These are phyloP conservation scores for Tricholoma terreum DNA, from an alignment of 768 basidiomycete species.

Conservation along the genomic window DNA sequence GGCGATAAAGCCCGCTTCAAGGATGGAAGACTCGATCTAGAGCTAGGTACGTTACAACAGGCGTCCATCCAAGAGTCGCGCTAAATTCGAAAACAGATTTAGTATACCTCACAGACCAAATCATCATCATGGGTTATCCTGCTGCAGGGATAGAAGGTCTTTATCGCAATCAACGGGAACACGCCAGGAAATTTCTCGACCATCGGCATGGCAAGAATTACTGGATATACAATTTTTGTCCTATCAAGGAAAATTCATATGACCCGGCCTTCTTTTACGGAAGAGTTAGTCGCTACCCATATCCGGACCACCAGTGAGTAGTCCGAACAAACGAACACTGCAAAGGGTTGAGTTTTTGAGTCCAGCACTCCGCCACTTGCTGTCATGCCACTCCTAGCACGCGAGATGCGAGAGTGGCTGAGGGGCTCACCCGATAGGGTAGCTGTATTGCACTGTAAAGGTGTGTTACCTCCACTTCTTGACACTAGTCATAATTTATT, in stretches of 20 bases:
- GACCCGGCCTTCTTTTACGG: slow-evolving; percentile 63
- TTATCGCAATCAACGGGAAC: slow-evolving; percentile 76
- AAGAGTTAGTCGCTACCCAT: slow-evolving; percentile 80
- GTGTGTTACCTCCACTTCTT: slow-evolving; percentile 27
- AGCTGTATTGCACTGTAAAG: slow-evolving; percentile 87
- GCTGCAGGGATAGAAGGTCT: slow-evolving; percentile 73
- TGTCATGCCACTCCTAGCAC: slow-evolving; percentile 65
- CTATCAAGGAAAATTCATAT: slow-evolving; percentile 78
- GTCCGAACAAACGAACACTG: background rate
- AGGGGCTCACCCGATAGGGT: slow-evolving; percentile 61
- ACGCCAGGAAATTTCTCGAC: slow-evolving; percentile 74
- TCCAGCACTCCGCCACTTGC: slow-evolving; percentile 73
- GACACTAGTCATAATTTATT: background rate
- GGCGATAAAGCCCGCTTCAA: slow-evolving; percentile 76
- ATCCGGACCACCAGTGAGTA: slow-evolving; percentile 86
- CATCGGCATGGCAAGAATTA: slow-evolving; percentile 71
- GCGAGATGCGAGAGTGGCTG: slow-evolving; percentile 76
- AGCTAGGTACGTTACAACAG: slow-evolving; percentile 55
- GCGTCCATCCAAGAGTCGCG: background rate
- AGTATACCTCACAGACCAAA: slow-evolving; percentile 67
- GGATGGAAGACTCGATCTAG: slow-evolving; percentile 63
- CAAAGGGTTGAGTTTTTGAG: background rate
- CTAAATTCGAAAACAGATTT: slow-evolving; percentile 38
- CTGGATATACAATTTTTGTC: slow-evolving; percentile 91
- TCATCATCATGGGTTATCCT: slow-evolving; percentile 85